Percentiles rank a stretch among this genome's conserved stretches.
phyloP scores from a whole-genome alignment of 164 flowering plant genomes.

The Dillenia suffruticosa region DNA sequence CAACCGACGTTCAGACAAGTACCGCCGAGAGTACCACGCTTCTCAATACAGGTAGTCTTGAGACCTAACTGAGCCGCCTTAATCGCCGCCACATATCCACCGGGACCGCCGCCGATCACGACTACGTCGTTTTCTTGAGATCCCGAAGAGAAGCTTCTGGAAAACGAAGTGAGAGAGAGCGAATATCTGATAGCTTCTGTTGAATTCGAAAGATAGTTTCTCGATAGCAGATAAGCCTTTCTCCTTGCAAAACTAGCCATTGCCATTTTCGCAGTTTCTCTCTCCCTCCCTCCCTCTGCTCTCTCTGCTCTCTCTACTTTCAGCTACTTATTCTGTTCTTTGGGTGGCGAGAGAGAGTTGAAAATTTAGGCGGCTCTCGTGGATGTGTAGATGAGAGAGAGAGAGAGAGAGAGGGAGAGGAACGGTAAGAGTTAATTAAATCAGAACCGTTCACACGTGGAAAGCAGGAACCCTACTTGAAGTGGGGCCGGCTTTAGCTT shows the following conservation, averaged over 20 bases:
- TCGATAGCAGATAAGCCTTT: conserved; percentile 32
- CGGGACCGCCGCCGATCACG: conserved; percentile 92
- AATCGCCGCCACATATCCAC: conserved; percentile 97
- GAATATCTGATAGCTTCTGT: conserved; percentile 29
- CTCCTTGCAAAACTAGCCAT: conserved; percentile 62
- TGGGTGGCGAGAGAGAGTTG: too few relatives aligned
- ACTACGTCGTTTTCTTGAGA: conserved; percentile 91
- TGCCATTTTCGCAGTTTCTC: background rate
- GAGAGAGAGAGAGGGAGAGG: too few relatives aligned
- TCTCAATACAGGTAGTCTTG: conserved; percentile 91
- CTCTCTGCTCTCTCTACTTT: too few relatives aligned
- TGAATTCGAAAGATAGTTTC: conserved; percentile 19
- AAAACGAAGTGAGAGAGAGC: conserved; percentile 25
- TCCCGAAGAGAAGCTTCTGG: conserved; percentile 64
- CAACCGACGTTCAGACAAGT: conserved; percentile 97
- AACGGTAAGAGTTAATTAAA: too few relatives aligned
- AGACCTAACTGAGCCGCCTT: conserved; percentile 94
- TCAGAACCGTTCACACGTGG: too few relatives aligned
- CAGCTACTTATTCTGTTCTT: too few relatives aligned
- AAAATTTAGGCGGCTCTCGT: too few relatives aligned
- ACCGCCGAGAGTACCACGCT: conserved; percentile 90
- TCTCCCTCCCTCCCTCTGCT: too few relatives aligned
- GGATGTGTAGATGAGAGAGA: too few relatives aligned
- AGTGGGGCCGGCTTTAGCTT: too few relatives aligned
- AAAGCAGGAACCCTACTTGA: too few relatives aligned